A percentile compares a stretch with the other conserved stretches of the same genome.
These are phyloP conservation scores for Starmerella tilneyi DNA, from an alignment of 805 yeast genomes.

Conservation along the genomic window DNA sequence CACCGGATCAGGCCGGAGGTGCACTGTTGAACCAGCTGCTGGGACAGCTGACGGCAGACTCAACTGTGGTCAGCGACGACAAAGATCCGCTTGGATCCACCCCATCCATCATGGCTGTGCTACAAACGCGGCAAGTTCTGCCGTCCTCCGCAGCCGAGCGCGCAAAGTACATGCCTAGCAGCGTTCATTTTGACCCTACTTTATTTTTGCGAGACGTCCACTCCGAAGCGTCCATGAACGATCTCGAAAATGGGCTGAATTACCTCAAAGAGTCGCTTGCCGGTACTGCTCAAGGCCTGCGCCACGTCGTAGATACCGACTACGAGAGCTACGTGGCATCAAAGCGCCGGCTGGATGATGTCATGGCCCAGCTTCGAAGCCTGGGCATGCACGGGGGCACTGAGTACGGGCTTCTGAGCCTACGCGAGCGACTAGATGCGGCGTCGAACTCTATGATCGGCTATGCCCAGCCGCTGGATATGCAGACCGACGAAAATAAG, in stretches of 20 bases:
- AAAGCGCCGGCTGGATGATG: slow-evolving; percentile 53
- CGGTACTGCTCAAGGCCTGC: slow-evolving; percentile 39
- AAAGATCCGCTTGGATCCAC: slow-evolving; percentile 50
- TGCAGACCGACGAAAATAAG: slow-evolving; percentile 40
- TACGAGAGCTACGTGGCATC: slow-evolving; percentile 55
- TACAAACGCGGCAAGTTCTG: slow-evolving; percentile 19
- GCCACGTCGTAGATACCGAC: slow-evolving; percentile 46
- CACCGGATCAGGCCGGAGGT: slow-evolving; percentile 13
- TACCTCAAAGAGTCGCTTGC: slow-evolving; percentile 42
- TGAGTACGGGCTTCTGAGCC: slow-evolving; percentile 31
- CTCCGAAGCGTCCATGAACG: slow-evolving; percentile 43
- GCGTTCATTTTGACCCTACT: slow-evolving; percentile 50
- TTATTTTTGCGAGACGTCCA: slow-evolving; percentile 48
- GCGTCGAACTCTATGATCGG: slow-evolving; percentile 46
- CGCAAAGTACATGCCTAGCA: slow-evolving; percentile 42
- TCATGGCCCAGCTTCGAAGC: slow-evolving; percentile 43
- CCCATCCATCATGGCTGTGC: slow-evolving; percentile 37
- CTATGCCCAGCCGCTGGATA: slow-evolving; percentile 50
- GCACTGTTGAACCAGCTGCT: slow-evolving; percentile 27
- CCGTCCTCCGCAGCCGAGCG: slow-evolving; percentile 28
- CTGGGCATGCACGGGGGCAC: slow-evolving; percentile 30
- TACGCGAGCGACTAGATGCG: slow-evolving; percentile 35
- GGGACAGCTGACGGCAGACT: slow-evolving; percentile 19
- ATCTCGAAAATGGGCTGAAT: slow-evolving; percentile 41
- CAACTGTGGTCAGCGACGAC: slow-evolving; percentile 29